phyloP scores from a whole-genome alignment of 371 early-diverging fungal genomes.

The Basidiobolus meristosporus region DNA sequence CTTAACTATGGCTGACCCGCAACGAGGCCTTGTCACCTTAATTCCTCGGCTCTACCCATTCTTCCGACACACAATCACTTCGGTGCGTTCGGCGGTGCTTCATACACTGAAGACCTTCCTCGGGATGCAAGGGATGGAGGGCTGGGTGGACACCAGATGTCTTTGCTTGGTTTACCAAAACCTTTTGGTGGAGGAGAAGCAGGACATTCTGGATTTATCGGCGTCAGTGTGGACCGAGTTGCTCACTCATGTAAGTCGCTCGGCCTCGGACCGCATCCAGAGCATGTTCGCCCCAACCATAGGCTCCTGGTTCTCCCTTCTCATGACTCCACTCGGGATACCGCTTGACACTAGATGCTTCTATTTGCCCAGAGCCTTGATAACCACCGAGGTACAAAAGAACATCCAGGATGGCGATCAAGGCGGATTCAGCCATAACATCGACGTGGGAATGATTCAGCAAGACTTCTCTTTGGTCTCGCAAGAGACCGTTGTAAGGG shows the following conservation, averaged over 20 bases:
- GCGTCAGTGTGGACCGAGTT: too few species aligned
- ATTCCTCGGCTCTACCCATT: slow-evolving; percentile 81
- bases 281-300: too few species aligned
- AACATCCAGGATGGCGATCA: slow-evolving; percentile 5
- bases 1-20: slow-evolving; percentile 5
- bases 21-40: too few species aligned
- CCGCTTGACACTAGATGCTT: slow-evolving; percentile 49
- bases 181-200: slow-evolving; percentile 65
- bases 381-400: slow-evolving; percentile 8
- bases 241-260: too few species aligned
- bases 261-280: too few species aligned
- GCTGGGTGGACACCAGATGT: slow-evolving; percentile 61
- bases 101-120: slow-evolving; percentile 61
- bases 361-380: slow-evolving; percentile 10
- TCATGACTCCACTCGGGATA: slow-evolving; percentile 60
- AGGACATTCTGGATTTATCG: slow-evolving; percentile 45
- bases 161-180: slow-evolving; percentile 77
- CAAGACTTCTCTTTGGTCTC: slow-evolving; percentile 78
- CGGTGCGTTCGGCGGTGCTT: slow-evolving; percentile 73
- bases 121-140: slow-evolving; percentile 31
- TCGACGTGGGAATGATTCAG: slow-evolving; percentile 78
- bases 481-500: slow-evolving; percentile 53
- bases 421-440: slow-evolving; percentile 34
- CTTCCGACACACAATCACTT: slow-evolving; percentile 78
- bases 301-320: slow-evolving; percentile 13